Conservation (phyloP, 225 moss, liverwort and hornwort species). For the Pseudoscleropodium purum region DNA sequence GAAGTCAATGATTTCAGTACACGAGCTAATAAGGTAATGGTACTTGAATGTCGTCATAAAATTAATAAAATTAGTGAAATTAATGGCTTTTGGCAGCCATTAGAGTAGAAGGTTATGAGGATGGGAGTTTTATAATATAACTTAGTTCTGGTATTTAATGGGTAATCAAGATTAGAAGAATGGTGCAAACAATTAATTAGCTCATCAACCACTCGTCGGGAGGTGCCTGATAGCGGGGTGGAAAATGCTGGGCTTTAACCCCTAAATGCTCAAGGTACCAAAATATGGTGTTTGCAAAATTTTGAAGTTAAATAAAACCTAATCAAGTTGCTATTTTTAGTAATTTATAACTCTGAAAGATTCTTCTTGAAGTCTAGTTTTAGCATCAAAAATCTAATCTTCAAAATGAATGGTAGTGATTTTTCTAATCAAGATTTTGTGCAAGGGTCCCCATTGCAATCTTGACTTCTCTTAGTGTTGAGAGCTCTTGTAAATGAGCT, state of each 20-base stretch:
- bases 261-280: too few species aligned
- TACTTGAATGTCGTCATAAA: background rate
- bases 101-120: background rate
- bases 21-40: background rate
- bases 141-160: background rate
- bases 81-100: background rate
- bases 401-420: too few species aligned
- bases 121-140: background rate
- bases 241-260: background rate
- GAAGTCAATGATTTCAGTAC: background rate
- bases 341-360: too few species aligned
- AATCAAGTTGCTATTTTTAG: too few species aligned
- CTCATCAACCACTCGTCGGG: background rate
- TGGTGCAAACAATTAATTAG: background rate
- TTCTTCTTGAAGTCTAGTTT: too few species aligned
- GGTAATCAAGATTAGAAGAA: background rate
- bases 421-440: too few species aligned
- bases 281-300: too few species aligned
- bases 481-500: too few species aligned
- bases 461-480: too few species aligned
- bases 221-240: background rate
- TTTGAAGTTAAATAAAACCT: too few species aligned
- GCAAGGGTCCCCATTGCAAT: too few species aligned
- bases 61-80: background rate
- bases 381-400: too few species aligned